phyloP scores from a whole-genome alignment of 78 protist genomes.

The Neovahlkampfia damariscottae region DNA sequence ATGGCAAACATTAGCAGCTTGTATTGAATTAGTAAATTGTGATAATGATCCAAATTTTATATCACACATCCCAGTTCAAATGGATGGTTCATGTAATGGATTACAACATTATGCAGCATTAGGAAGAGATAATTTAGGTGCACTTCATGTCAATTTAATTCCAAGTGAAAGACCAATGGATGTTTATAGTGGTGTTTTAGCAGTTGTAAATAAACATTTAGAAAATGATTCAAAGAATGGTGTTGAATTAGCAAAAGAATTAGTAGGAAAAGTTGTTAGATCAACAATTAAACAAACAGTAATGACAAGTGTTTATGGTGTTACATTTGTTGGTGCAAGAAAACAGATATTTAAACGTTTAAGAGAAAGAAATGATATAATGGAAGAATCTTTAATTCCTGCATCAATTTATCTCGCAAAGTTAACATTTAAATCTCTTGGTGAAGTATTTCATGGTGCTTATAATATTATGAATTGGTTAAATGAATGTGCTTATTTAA shows the following conservation, averaged over 20 bases:
- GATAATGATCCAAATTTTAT: neutral
- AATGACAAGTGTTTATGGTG: conserved; percentile 91
- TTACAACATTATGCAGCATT: conserved; percentile 94
- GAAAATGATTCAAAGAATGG: conserved; percentile 13
- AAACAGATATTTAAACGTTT: conserved; percentile 55
- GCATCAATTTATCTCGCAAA: neutral
- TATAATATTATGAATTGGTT: conserved; percentile 66
- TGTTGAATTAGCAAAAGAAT: neutral
- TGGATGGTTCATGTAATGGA: conserved; percentile 84
- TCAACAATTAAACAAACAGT: conserved; percentile 89
- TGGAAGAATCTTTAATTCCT: neutral
- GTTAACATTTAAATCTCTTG: conserved; percentile 36
- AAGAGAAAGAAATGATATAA: conserved; percentile 7
- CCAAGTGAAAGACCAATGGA: conserved; percentile 61
- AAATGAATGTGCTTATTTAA: neutral
- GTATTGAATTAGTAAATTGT: conserved; percentile 54
- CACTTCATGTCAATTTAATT: conserved; percentile 55
- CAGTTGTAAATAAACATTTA: conserved; percentile 9
- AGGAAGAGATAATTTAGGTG: conserved; percentile 77
- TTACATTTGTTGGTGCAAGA: conserved; percentile 76
- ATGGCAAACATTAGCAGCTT: conserved; percentile 57
- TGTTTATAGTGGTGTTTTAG: conserved; percentile 57
- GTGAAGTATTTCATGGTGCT: conserved; percentile 61
- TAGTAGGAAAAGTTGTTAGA: conserved; percentile 33
- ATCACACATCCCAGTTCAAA: conserved; percentile 67